Percentiles rank a stretch among this genome's conserved stretches.
These are phyloP conservation scores for Chimonanthus salicifolius DNA, from an alignment of 164 flowering plant genomes.

Conservation along the genomic window DNA sequence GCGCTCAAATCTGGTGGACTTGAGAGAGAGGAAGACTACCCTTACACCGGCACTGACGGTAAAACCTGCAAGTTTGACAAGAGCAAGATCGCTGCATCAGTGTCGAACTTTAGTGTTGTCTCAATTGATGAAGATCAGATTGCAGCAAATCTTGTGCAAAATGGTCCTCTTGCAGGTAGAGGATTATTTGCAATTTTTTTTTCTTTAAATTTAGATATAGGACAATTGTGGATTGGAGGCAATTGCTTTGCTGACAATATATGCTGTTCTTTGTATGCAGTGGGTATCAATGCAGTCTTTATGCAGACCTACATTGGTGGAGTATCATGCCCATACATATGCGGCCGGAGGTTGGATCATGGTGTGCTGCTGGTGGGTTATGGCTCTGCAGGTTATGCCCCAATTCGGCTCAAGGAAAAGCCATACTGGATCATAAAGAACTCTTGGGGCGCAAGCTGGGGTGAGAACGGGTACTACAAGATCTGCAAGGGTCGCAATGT, in stretches of 20 bases:
- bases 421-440: constrained; percentile 96
- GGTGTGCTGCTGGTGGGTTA: constrained; percentile 89
- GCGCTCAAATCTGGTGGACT: constrained; percentile 90
- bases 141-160: constrained; percentile 90
- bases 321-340: constrained; percentile 89
- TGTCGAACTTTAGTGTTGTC: constrained; percentile 84
- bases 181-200: too few relatives aligned
- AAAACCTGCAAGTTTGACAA: constrained; percentile 87
- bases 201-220: background rate
- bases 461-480: constrained; percentile 86
- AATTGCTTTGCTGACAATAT: background rate
- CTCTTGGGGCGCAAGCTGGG: constrained; percentile 95
- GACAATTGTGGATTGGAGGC: background rate
- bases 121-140: constrained; percentile 92
- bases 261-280: constrained; percentile 38
- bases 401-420: constrained; percentile 69
- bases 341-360: constrained; percentile 62
- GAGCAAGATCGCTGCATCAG: constrained; percentile 72
- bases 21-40: constrained; percentile 87
- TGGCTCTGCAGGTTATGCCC: constrained; percentile 70
- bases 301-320: constrained; percentile 92
- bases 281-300: constrained; percentile 86
- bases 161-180: constrained; percentile 92
- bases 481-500: constrained; percentile 84
- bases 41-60: constrained; percentile 79